Evolutionary conservation across 208 protist genomes (phyloP).

Genomic region (Leishmania martiniquensis): DNA sequence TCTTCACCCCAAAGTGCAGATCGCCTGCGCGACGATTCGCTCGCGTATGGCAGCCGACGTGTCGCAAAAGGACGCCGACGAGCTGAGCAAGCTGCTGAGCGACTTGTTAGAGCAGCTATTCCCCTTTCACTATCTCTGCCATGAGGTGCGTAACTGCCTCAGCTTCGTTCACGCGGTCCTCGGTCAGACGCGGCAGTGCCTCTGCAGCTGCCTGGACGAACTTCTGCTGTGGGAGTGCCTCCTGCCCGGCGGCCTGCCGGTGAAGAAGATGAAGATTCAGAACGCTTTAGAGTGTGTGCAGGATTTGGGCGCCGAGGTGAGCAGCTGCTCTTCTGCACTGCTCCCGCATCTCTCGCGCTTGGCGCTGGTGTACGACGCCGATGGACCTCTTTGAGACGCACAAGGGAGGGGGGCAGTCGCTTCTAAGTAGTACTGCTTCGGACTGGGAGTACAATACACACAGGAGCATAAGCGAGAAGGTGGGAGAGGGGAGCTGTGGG

Average conservation of each 20-base stretch:
- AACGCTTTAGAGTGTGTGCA: conserved; percentile 63
- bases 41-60: conserved; percentile 41
- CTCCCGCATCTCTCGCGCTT: conserved; percentile 53
- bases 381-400: conserved; percentile 16
- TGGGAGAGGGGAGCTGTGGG: not conserved
- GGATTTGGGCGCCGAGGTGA: conserved; percentile 5
- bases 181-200: conserved; percentile 37
- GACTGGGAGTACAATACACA: no score
- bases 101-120: conserved; percentile 60
- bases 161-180: conserved; percentile 86
- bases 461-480: no score
- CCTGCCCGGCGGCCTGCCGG: conserved; percentile 75
- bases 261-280: conserved; percentile 82
- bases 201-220: conserved; percentile 66
- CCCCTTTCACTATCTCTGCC: conserved; percentile 82
- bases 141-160: conserved; percentile 83
- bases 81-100: conserved; percentile 41
- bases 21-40: conserved; percentile 51
- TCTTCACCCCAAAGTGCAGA: conserved; percentile 57
- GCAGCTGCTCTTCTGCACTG: conserved; percentile 21
- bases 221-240: conserved; percentile 86
- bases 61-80: conserved; percentile 31
- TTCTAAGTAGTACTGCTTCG: not conserved
- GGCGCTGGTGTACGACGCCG: conserved; percentile 58
- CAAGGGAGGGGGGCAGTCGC: not conserved